phyloP scores from a whole-genome alignment of 2,329 filamentous ascomycete genomes.

The Neofusicoccum laricinum region DNA sequence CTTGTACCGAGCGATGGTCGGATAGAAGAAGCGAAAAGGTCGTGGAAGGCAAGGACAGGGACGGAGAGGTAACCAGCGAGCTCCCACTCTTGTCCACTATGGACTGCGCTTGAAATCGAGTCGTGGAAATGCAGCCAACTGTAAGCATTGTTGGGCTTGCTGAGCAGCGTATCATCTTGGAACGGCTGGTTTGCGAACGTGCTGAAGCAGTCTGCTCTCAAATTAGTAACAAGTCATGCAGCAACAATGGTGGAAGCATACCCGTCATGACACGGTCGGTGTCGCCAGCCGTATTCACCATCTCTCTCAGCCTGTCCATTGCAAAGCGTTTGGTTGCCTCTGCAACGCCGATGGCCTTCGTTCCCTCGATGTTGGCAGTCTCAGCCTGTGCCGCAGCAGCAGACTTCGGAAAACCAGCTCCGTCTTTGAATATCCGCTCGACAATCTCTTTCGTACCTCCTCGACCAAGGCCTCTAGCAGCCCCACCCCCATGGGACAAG shows the following conservation, averaged over 20 bases:
- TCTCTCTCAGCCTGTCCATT: conserved; percentile 69
- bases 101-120: conserved; percentile 72
- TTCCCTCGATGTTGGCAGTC: conserved; percentile 34
- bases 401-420: conserved; percentile 70
- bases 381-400: conserved; percentile 36
- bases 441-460: conserved; percentile 74
- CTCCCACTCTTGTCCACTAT: conserved; percentile 89
- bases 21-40: conserved; percentile 74
- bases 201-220: conserved; percentile 66
- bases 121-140: conserved; percentile 98
- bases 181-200: conserved; percentile 84
- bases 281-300: conserved; percentile 77
- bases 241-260: conserved; percentile 20
- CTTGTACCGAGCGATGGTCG: conserved; percentile 45
- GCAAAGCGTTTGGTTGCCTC: conserved; percentile 70
- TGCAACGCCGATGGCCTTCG: conserved; percentile 59
- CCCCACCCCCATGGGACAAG: conserved; percentile 67
- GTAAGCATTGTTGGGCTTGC: conserved; percentile 81
- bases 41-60: conserved; percentile 83
- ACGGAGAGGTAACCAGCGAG: conserved; percentile 82
- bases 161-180: conserved; percentile 88
- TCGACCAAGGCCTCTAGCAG: conserved; percentile 67
- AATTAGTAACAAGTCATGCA: neutral
- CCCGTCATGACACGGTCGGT: conserved; percentile 71
- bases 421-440: conserved; percentile 73